Evolutionary conservation across 148 eudicot species (phyloP), one percentile per base, ranked within the genome.

Genomic region (Heliosperma pusillum): DNA sequence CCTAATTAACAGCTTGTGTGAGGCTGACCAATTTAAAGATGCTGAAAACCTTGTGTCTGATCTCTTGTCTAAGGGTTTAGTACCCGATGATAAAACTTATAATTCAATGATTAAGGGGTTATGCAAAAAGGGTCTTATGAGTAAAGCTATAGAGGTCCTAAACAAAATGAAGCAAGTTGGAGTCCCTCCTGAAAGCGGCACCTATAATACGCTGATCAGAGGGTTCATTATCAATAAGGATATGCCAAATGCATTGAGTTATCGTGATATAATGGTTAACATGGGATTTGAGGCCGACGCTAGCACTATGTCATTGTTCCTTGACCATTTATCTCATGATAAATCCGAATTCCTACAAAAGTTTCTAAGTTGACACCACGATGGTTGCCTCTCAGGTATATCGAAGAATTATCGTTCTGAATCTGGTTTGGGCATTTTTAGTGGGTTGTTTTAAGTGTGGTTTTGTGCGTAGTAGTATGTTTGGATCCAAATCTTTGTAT

Each of bases 1-100:
- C 42, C 61, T 80, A 0, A 74, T 80, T 42, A 57, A 75, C 22
- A 17, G 58, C 10, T 73, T 79, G 36, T 69, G 75, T 52, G 65
- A 70, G 45, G 42, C 42, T 36, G 42, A 57, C 20, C 50, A 40
- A 17, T 1, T 62, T 29, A 29, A 75, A 47, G 75, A 60, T 47
- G 74, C 71, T 0, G 21, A 24, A 13, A 60, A 11, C 8, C 17
- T 79, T 10, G 69, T 79, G 45, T 44, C 25, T 27, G 47, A 27
- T 69, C 74, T 79, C 17, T 26, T n/a, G n/a, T 40, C 36, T 0
- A 68, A 19, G 16, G 70, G 71, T 42, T 17, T 61, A 19, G 25
- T 29, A 25, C 82, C 78, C 6, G 6, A 67, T 62, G 8, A 2
- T 24, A 20, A 0, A 33, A 42, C 44, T 0, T 73, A 57, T 26